These are phyloP conservation scores for Syzygium grande DNA, from an alignment of 345 rosid genomes.

Conservation along the genomic window DNA sequence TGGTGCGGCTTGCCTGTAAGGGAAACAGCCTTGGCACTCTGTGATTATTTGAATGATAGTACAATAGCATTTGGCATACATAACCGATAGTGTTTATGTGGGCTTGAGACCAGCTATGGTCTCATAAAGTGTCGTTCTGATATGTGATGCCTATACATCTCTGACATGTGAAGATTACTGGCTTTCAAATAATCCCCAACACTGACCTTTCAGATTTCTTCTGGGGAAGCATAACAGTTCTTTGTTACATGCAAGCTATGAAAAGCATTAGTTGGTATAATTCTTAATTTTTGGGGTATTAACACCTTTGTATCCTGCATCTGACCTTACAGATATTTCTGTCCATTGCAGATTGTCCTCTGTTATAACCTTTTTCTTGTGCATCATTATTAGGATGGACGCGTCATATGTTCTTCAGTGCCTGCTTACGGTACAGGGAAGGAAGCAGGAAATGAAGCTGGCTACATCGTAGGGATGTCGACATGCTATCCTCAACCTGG, in stretches of 20 bases:
- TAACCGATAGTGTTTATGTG: background rate
- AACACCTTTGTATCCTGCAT: background rate
- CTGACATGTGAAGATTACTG: background rate
- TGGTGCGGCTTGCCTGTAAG: background rate
- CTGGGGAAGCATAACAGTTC: background rate
- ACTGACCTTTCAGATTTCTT: background rate
- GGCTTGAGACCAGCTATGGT: background rate
- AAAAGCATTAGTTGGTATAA: background rate
- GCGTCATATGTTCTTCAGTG: constrained; percentile 43
- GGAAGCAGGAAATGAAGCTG: constrained; percentile 82
- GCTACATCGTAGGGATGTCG: constrained; percentile 90
- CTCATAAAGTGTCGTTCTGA: background rate
- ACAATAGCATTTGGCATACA: background rate
- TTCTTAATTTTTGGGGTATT: background rate
- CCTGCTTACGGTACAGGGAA: constrained; percentile 61
- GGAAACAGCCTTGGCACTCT: background rate
- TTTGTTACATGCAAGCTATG: background rate
- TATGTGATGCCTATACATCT: background rate
- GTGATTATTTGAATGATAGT: background rate
- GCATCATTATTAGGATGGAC: constrained; percentile 43
- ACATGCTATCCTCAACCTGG: constrained; percentile 75
- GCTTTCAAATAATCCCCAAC: background rate
- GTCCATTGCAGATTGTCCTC: background rate
- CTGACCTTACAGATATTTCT: background rate
- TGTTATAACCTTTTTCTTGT: background rate